phyloP scores from a whole-genome alignment of 1,139 yeast species.

The Sugiyamaella xylanicola region DNA sequence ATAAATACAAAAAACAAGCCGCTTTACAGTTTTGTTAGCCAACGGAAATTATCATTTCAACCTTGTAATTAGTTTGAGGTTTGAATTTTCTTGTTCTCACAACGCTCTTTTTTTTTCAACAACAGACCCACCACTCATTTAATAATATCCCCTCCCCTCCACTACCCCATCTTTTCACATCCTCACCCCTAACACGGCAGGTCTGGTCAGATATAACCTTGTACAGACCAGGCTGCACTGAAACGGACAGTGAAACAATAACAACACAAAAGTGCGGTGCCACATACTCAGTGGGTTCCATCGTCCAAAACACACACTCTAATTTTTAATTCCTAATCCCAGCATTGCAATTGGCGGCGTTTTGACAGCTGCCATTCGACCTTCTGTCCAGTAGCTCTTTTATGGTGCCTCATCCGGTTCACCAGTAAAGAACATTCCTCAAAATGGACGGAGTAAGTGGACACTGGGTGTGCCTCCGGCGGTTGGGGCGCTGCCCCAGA shows the following conservation, averaged over 20 bases:
- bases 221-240: not conserved
- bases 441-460: slow-evolving; percentile 15
- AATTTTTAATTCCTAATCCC: not conserved
- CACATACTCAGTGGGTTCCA: not conserved
- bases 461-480: not conserved
- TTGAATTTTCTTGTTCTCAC: slow-evolving; percentile 11
- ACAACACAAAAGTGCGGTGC: not conserved
- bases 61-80: slow-evolving; percentile 1
- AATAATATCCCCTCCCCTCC: not conserved
- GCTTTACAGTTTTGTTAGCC: slow-evolving; percentile 5
- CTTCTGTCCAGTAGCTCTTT: too few species aligned
- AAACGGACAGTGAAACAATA: not conserved
- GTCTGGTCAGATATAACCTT: not conserved
- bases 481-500: not conserved
- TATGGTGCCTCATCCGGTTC: not conserved
- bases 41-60: slow-evolving; percentile 2
- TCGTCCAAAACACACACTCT: not conserved
- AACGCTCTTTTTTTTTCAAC: not conserved
- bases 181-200: not conserved
- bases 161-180: not conserved
- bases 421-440: not conserved
- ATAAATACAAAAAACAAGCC: slow-evolving; percentile 16
- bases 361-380: not conserved
- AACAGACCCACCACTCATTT: not conserved
- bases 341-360: not conserved